Conservation (phyloP, 441 rosid genomes). For the Melastoma candidum region DNA sequence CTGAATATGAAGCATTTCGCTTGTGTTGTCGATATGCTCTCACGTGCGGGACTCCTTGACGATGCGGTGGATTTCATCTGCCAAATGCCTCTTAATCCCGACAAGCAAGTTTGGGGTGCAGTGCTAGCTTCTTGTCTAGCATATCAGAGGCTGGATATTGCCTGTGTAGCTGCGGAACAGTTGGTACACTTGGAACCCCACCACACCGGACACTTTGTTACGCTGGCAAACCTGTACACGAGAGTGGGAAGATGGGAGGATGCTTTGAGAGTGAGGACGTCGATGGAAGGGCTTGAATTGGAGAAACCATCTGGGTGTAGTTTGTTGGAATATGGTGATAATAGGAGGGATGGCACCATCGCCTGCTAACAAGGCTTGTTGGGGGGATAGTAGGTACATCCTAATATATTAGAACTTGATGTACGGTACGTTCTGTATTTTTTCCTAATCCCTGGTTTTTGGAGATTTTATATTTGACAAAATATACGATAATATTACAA, state of each 20-base stretch:
- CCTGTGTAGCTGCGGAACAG: conserved; percentile 17
- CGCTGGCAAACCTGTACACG: conserved; percentile 20
- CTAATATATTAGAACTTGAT: too few relatives aligned
- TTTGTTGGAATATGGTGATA: conserved; percentile 15
- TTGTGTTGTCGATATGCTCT: conserved; percentile 23
- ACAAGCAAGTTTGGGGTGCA: conserved; percentile 20
- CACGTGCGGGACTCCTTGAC: conserved; percentile 21
- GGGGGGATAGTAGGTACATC: too few relatives aligned
- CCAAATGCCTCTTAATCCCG: conserved; percentile 20
- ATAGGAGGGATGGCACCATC: not conserved
- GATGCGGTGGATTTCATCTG: conserved; percentile 19
- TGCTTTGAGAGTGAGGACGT: conserved; percentile 16
- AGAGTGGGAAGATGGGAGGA: conserved; percentile 23
- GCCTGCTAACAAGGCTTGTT: too few relatives aligned
- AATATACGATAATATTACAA: too few relatives aligned
- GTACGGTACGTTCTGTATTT: too few relatives aligned
- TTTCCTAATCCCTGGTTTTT: too few relatives aligned
- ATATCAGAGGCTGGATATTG: conserved; percentile 17
- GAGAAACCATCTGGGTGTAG: conserved; percentile 19
- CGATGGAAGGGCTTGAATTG: conserved; percentile 16
- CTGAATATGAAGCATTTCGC: conserved; percentile 18
- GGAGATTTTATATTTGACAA: too few relatives aligned
- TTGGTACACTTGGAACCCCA: conserved; percentile 21
- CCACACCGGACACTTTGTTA: conserved; percentile 19
- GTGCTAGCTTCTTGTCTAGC: conserved; percentile 19